A percentile compares a stretch with the other conserved stretches of the same genome.
Evolutionary conservation across 202 grass and related monocot species (phyloP).

Genomic region (Eragrostis tef): DNA sequence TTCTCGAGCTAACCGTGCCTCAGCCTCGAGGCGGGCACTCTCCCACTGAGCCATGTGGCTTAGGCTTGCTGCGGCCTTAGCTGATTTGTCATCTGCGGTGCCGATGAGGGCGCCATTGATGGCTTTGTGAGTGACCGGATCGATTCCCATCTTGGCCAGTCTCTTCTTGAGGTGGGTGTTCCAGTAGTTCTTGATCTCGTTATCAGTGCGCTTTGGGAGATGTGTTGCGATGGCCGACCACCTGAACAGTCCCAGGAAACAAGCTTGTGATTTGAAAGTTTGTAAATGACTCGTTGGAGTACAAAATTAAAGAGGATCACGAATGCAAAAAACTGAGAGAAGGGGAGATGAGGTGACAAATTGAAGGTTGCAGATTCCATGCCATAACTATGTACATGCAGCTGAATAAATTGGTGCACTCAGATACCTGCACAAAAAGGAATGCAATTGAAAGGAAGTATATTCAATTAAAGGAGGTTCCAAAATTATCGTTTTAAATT

Average conservation of each 20-base stretch:
- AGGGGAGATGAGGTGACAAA: slow-evolving; percentile 20
- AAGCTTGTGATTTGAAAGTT: slow-evolving; percentile 22
- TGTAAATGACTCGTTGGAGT: background rate
- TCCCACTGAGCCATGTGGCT: slow-evolving; percentile 99
- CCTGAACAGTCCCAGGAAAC: slow-evolving; percentile 55
- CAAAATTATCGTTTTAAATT: background rate
- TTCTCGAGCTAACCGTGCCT: slow-evolving; percentile 78
- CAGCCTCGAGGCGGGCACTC: slow-evolving; percentile 86
- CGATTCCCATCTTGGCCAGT: slow-evolving; percentile 87
- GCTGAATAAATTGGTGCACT: slow-evolving; percentile 9
- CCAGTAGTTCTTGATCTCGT: slow-evolving; percentile 99
- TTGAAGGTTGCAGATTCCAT: slow-evolving; percentile 11
- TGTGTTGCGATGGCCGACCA: slow-evolving; percentile 94
- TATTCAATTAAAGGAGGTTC: too few species aligned
- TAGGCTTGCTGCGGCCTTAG: slow-evolving; percentile 68
- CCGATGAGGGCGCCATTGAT: slow-evolving; percentile 55
- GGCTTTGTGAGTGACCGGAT: slow-evolving; percentile 84
- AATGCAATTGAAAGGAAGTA: too few species aligned
- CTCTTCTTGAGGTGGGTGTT: slow-evolving; percentile 98
- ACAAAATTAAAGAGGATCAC: slow-evolving; percentile 1
- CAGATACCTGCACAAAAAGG: slow-evolving; percentile 4
- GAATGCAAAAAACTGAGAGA: slow-evolving; percentile 1
- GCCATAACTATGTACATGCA: slow-evolving; percentile 29
- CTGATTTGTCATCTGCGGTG: slow-evolving; percentile 49
- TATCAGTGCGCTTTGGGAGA: slow-evolving; percentile 85